Evolutionary conservation across 257 asterid species (phyloP).

Genomic region (Anisodus tanguticus): DNA sequence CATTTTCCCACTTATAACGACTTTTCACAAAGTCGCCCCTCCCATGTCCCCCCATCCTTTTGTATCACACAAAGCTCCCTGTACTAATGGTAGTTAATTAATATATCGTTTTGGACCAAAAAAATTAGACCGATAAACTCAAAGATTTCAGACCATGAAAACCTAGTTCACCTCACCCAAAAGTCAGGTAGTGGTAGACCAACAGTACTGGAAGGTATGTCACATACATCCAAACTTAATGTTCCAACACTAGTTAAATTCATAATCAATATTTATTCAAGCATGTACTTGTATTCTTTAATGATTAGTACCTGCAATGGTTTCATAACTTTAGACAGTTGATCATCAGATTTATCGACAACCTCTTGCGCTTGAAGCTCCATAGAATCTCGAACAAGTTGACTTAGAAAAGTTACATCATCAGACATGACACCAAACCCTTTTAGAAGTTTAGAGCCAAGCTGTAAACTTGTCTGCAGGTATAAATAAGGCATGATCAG

Average conservation of each 20-base stretch:
- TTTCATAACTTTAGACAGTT: constrained; percentile 59
- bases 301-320: constrained; percentile 72
- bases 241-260: background rate
- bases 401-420: constrained; percentile 78
- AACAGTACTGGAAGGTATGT: constrained; percentile 14
- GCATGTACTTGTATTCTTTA: background rate
- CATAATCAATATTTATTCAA: constrained; percentile 24
- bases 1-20: background rate
- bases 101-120: background rate
- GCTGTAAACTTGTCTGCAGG: constrained; percentile 92
- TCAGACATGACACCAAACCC: constrained; percentile 96
- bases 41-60: background rate
- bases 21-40: constrained; percentile 19
- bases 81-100: constrained; percentile 9
- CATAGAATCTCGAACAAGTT: constrained; percentile 84
- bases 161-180: constrained; percentile 10
- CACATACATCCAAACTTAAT: background rate
- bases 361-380: constrained; percentile 92
- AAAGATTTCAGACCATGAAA: constrained; percentile 15
- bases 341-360: constrained; percentile 52
- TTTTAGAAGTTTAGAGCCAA: constrained; percentile 89
- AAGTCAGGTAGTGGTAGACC: constrained; percentile 10
- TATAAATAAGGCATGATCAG: constrained; percentile 32
- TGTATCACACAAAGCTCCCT: background rate
- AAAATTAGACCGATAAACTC: background rate